Percentiles rank a stretch among this genome's conserved stretches.
Evolutionary conservation across 2,329 filamentous ascomycete species (phyloP).

Genomic region (Botryosphaeria dothidea): DNA sequence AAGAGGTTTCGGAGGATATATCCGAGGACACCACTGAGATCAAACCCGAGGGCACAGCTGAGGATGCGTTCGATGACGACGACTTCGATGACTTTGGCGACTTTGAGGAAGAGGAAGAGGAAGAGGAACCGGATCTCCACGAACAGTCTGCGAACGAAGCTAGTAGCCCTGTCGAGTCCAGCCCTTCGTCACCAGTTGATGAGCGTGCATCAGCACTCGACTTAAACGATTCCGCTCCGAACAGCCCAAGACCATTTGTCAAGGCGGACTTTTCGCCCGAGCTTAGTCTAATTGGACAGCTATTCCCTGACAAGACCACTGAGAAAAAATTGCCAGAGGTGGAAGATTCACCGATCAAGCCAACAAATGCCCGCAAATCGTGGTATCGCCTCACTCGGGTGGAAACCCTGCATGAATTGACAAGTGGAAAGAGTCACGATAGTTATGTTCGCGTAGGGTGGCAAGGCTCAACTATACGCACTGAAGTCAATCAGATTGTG

Average conservation of each 20-base stretch:
- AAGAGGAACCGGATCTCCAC: background rate
- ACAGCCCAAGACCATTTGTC: background rate
- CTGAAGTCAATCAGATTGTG: slow-evolving; percentile 38
- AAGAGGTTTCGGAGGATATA: background rate
- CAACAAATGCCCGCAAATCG: slow-evolving; percentile 37
- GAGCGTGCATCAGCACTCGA: background rate
- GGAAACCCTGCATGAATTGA: slow-evolving; percentile 41
- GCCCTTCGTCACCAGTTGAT: background rate
- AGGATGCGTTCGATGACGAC: background rate
- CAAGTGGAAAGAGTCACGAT: slow-evolving; percentile 34
- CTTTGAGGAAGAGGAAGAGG: slow-evolving; percentile 20
- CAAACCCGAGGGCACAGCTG: background rate
- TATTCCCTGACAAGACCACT: slow-evolving; percentile 28
- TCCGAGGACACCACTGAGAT: background rate
- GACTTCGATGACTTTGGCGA: slow-evolving; percentile 25
- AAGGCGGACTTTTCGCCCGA: slow-evolving; percentile 24
- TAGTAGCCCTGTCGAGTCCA: background rate
- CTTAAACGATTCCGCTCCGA: background rate
- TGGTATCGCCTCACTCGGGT: slow-evolving; percentile 43
- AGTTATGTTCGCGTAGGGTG: slow-evolving; percentile 41
- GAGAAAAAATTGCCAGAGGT: slow-evolving; percentile 22
- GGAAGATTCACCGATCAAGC: slow-evolving; percentile 34
- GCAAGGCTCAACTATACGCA: slow-evolving; percentile 33
- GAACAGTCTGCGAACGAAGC: background rate
- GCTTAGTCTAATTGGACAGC: slow-evolving; percentile 25